These are phyloP conservation scores for Cordyceps tenuipes DNA, from an alignment of 2,329 filamentous ascomycete genomes.

Conservation along the genomic window DNA sequence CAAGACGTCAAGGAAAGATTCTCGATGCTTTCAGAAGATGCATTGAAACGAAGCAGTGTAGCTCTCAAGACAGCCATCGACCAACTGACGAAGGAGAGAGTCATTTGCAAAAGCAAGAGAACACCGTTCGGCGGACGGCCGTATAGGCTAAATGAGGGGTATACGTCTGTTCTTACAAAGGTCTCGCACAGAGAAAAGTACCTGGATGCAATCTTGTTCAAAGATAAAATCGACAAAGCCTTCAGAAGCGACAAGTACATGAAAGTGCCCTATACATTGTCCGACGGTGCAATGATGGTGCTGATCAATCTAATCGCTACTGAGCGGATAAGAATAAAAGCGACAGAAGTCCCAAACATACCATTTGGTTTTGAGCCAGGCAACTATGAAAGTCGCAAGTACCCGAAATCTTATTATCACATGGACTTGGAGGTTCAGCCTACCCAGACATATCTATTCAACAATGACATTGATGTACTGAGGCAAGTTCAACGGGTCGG, in stretches of 20 bases:
- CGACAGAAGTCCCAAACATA: slow-evolving; percentile 49
- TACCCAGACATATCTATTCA: slow-evolving; percentile 54
- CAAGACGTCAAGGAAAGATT: slow-evolving; percentile 43
- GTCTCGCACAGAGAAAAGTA: slow-evolving; percentile 46
- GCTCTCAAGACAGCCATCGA: slow-evolving; percentile 41
- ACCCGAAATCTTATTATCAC: slow-evolving; percentile 56
- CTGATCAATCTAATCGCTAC: slow-evolving; percentile 56
- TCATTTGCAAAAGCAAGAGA: slow-evolving; percentile 53
- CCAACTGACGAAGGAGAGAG: slow-evolving; percentile 38
- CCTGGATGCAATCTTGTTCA: slow-evolving; percentile 50
- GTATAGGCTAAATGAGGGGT: slow-evolving; percentile 54
- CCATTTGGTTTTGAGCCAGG: slow-evolving; percentile 64
- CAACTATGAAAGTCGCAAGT: slow-evolving; percentile 62
- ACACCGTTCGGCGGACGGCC: slow-evolving; percentile 50
- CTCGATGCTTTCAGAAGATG: slow-evolving; percentile 35
- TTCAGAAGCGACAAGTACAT: slow-evolving; percentile 39
- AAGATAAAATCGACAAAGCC: slow-evolving; percentile 47
- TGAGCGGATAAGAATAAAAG: slow-evolving; percentile 45
- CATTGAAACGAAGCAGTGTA: slow-evolving; percentile 31
- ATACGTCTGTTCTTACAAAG: slow-evolving; percentile 49
- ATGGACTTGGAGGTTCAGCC: slow-evolving; percentile 55
- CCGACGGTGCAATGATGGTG: slow-evolving; percentile 59
- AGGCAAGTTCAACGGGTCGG: slow-evolving; percentile 26
- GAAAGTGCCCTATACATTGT: slow-evolving; percentile 46
- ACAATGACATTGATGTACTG: slow-evolving; percentile 40